Conservation (phyloP, 495 filamentous ascomycete genomes). For the Rostrohypoxylon terebratum region DNA sequence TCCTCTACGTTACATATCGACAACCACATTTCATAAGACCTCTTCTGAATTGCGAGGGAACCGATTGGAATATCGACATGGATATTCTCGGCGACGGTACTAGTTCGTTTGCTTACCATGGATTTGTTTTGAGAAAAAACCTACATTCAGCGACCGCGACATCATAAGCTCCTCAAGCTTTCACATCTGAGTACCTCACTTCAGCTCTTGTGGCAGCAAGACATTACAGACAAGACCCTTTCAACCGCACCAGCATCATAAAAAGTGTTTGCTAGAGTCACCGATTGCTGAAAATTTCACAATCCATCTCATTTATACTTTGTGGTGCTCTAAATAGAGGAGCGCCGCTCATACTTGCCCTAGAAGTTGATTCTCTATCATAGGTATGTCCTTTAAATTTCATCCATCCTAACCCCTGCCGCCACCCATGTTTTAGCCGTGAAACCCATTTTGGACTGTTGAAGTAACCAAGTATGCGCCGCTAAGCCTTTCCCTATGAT, state of each 20-base stretch:
- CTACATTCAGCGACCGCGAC: background rate
- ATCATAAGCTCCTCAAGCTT: background rate
- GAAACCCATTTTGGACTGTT: constrained; percentile 41
- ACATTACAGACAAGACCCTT: background rate
- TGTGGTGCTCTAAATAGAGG: background rate
- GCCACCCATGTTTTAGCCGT: constrained; percentile 3
- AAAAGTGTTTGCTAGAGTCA: background rate
- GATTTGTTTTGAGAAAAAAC: constrained; percentile 24
- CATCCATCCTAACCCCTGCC: background rate
- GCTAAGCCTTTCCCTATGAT: constrained; percentile 14
- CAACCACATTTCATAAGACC: constrained; percentile 71
- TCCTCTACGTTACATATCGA: constrained; percentile 68
- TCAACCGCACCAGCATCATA: background rate
- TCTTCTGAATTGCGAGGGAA: constrained; percentile 57
- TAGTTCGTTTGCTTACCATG: constrained; percentile 33
- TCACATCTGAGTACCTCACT: background rate
- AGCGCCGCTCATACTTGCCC: constrained; percentile 1
- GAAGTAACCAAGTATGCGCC: constrained; percentile 41
- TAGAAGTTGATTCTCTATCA: constrained; percentile 48
- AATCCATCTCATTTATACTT: background rate
- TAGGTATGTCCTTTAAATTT: constrained; percentile 21
- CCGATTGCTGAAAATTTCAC: background rate
- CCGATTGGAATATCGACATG: constrained; percentile 35
- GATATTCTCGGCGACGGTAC: constrained; percentile 30
- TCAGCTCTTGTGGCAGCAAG: background rate